Conservation (phyloP, 108 stramenopile genomes). For the Cyclotella distinguenda region DNA sequence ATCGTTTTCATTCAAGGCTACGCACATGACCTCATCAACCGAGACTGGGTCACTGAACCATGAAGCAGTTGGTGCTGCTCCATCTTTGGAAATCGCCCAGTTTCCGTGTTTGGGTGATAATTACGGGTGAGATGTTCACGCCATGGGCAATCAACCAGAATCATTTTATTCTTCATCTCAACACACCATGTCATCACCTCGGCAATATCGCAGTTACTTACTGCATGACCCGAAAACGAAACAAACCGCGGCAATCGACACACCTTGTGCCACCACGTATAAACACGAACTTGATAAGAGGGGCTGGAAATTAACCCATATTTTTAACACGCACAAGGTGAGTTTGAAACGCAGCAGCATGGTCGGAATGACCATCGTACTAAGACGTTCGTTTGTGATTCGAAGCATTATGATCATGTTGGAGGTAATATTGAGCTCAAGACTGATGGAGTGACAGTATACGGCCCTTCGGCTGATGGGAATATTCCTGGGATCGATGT, state of each 20-base stretch:
- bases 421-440: conserved; percentile 76
- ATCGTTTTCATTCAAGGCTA: neutral
- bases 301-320: conserved; percentile 80
- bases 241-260: conserved; percentile 80
- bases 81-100: conserved; percentile 44
- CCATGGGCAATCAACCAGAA: neutral
- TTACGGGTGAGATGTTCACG: conserved; percentile 48
- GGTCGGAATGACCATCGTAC: too few relatives aligned
- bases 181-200: neutral
- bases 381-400: too few relatives aligned
- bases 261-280: conserved; percentile 64
- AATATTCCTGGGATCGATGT: conserved; percentile 70
- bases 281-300: conserved; percentile 54
- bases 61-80: neutral
- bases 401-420: conserved; percentile 78
- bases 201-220: conserved; percentile 49
- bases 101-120: conserved; percentile 79
- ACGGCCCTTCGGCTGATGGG: conserved; percentile 64
- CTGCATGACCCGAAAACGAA: conserved; percentile 68
- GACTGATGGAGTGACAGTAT: conserved; percentile 48
- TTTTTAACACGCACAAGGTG: conserved; percentile 74
- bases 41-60: neutral
- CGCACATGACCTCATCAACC: neutral
- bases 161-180: neutral
- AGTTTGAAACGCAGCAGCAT: too few relatives aligned